Percentiles rank a stretch among this genome's conserved stretches.
These are phyloP conservation scores for Capronia epimyces DNA, from an alignment of 2,329 filamentous ascomycete species.

Conservation along the genomic window DNA sequence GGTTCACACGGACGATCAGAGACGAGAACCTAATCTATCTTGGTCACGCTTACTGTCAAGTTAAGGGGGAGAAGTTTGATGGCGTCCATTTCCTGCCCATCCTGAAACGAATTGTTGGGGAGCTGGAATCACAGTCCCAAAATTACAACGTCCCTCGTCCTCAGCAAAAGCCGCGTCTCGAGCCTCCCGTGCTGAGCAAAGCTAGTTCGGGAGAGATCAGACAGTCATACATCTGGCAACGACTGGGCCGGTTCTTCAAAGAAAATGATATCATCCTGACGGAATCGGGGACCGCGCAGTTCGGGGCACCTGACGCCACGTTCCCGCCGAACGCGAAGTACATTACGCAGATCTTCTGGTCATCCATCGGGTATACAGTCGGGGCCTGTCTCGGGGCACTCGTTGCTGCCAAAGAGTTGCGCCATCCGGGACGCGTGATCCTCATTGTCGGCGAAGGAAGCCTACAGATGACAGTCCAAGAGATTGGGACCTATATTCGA, in stretches of 20 bases:
- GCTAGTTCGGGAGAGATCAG: conserved; percentile 15
- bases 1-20: conserved; percentile 36
- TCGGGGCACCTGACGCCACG: conserved; percentile 25
- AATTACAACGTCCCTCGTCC: conserved; percentile 19
- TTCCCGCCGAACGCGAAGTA: conserved; percentile 26
- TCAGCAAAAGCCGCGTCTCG: not conserved
- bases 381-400: conserved; percentile 27
- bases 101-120: conserved; percentile 16
- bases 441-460: conserved; percentile 31
- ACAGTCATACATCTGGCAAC: conserved; percentile 21
- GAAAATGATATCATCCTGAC: conserved; percentile 28
- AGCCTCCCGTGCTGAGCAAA: conserved; percentile 25
- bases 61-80: conserved; percentile 19
- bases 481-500: conserved; percentile 30
- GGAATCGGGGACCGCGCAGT: conserved; percentile 30
- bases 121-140: conserved; percentile 12
- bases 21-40: conserved; percentile 33
- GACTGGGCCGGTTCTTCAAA: conserved; percentile 17
- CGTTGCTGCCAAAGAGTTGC: conserved; percentile 27
- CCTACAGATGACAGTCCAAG: conserved; percentile 31
- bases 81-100: conserved; percentile 31
- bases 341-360: conserved; percentile 29
- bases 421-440: conserved; percentile 25
- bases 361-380: conserved; percentile 30
- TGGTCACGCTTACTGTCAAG: conserved; percentile 27